Evolutionary conservation across 148 eudicot species (phyloP).

Genomic region (Rheum nobile): DNA sequence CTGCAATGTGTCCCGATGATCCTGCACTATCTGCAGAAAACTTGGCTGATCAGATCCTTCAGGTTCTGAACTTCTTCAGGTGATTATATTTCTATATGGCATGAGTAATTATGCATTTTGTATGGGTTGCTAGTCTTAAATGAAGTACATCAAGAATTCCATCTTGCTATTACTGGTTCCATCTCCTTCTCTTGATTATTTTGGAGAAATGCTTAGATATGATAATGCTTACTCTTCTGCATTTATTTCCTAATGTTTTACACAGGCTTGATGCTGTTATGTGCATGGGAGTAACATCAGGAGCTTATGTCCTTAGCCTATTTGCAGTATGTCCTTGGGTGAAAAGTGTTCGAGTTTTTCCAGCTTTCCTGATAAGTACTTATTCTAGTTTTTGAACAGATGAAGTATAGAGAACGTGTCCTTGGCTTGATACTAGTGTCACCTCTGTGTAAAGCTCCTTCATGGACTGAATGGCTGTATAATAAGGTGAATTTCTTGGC

Average conservation of each 20-base stretch:
- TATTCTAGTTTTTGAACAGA: slow-evolving; percentile 33
- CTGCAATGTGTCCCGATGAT: slow-evolving; percentile 56
- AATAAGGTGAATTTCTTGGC: slow-evolving; percentile 49
- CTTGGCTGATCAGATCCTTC: slow-evolving; percentile 80
- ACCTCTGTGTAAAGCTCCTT: slow-evolving; percentile 78
- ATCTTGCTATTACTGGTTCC: not conserved
- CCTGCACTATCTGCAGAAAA: slow-evolving; percentile 74
- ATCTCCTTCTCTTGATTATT: not conserved
- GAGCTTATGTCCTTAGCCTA: slow-evolving; percentile 41
- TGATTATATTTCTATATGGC: slow-evolving; percentile 13
- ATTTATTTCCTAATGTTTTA: slow-evolving; percentile 7
- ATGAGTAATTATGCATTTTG: not conserved
- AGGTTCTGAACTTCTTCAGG: slow-evolving; percentile 85
- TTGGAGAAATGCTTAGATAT: no score
- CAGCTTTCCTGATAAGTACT: not conserved
- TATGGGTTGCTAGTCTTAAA: not conserved
- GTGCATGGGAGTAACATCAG: slow-evolving; percentile 51
- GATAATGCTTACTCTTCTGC: not conserved
- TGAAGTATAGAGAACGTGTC: slow-evolving; percentile 78
- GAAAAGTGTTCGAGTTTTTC: not conserved
- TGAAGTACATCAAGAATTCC: not conserved
- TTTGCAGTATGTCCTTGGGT: slow-evolving; percentile 30
- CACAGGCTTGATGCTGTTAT: slow-evolving; percentile 42
- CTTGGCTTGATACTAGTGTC: slow-evolving; percentile 89
- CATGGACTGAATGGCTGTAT: slow-evolving; percentile 96